Percentiles rank a stretch among this genome's conserved stretches.
Conservation (phyloP, 1,284 basidiomycete genomes). For the Ceratorhiza oryzae-sativae region DNA sequence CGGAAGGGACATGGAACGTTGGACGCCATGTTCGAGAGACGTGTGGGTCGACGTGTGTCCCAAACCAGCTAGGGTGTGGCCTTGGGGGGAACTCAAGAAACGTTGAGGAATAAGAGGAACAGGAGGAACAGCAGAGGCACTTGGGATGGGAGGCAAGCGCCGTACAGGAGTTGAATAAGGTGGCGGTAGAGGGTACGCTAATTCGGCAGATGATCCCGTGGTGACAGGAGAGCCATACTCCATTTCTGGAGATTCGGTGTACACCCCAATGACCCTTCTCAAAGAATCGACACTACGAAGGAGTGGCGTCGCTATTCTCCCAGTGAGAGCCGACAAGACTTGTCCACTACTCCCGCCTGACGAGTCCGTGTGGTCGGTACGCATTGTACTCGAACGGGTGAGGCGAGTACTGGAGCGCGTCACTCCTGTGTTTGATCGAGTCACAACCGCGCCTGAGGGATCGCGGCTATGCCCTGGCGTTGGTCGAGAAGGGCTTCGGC, state of each 20-base stretch:
- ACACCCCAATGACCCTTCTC: neutral
- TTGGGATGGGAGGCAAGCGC: slow-evolving; percentile 13
- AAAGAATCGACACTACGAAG: slow-evolving; percentile 22
- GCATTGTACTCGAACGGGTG: slow-evolving; percentile 19
- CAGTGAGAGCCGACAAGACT: slow-evolving; percentile 8
- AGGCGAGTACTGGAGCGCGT: neutral
- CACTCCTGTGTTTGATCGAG: neutral
- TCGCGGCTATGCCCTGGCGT: neutral
- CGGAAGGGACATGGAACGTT: neutral
- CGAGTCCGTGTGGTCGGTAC: slow-evolving; percentile 14
- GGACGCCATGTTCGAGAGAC: neutral
- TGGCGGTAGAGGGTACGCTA: neutral
- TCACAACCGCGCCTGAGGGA: neutral
- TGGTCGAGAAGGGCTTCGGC: neutral
- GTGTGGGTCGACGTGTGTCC: neutral
- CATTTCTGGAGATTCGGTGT: neutral
- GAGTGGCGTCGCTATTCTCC: neutral
- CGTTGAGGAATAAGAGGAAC: slow-evolving; percentile 8
- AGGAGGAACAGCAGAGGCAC: neutral
- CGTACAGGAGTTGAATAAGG: neutral
- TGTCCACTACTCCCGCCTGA: slow-evolving; percentile 1
- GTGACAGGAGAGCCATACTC: neutral
- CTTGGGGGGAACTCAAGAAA: neutral
- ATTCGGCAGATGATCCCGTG: neutral
- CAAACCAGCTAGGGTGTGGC: neutral